Base-by-base conservation (phyloP, 179 eudicot species). In the Beta corolliflora region DNA sequence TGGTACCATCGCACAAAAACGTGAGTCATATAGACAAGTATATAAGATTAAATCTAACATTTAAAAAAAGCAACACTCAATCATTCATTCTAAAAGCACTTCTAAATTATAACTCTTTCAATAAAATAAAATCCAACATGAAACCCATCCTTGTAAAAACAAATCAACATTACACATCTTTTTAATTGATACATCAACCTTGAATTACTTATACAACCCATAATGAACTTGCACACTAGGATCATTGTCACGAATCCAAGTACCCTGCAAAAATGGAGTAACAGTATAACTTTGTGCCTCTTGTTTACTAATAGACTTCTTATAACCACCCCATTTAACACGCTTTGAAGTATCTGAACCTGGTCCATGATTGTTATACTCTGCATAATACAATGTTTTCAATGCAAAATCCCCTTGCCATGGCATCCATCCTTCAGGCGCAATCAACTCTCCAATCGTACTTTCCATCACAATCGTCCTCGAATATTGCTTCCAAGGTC, bases 401-500 rank as follows among this genome's bases (percentile, higher is more conserved):
- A 93, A 90, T 3, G 87, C 93, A 56, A 90, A 86, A 2, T 89
- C 83, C 3, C 91, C 92, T 36, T 80, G 36, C 97, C 91, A 88
- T 0, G 83, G 82, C 75, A 83, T 65, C 98, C 98, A 94, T 7
- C 98, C 98, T 4, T 83, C 90, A 0, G 96, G 93, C 5, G 89
- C 72, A 19, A 94, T 83, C 11, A 91, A 23, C 19, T 89, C 89
- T 2, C 86, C 87, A 0, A 94, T 85, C 2, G 83, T 84, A 0
- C 91, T 80, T 54, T 91, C 90, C 98, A 94, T 93, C 1, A 94
- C 85, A 31, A 94, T 80, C 0, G 98, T 93, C 82, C 93, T 89
- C 0, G 98, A 91, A 23, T 71, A 91, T 70, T 88, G 86, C 79
- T 91, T 92, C 94, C 91, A 87, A 0, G 98, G 98, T 77, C 98